phyloP scores from a whole-genome alignment of 495 filamentous ascomycete species.

The Penicillium nucicola region DNA sequence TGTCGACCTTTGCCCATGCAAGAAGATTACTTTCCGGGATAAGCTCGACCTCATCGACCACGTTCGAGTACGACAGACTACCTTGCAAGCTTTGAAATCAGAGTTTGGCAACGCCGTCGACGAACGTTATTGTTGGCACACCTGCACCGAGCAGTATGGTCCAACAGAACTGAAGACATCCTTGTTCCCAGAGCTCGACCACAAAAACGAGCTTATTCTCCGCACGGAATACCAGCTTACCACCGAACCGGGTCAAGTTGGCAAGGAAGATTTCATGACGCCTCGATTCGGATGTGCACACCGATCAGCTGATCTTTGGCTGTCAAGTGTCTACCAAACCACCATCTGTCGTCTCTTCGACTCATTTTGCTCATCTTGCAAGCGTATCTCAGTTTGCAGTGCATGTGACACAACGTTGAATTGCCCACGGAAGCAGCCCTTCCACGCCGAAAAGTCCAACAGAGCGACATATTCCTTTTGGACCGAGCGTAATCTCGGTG shows the following conservation, averaged over 20 bases:
- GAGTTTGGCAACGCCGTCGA: conserved; percentile 30
- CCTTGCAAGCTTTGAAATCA: conserved; percentile 23
- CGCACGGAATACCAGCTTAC: conserved; percentile 42
- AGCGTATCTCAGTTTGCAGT: conserved; percentile 39
- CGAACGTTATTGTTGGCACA: conserved; percentile 44
- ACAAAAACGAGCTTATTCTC: conserved; percentile 30
- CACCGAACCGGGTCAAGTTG: conserved; percentile 36
- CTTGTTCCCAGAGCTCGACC: conserved; percentile 38
- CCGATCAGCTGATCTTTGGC: conserved; percentile 45
- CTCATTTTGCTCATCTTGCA: conserved; percentile 36
- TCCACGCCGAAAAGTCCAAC: conserved; percentile 20
- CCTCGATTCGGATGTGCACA: conserved; percentile 47
- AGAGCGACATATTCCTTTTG: conserved; percentile 38
- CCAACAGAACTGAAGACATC: conserved; percentile 36
- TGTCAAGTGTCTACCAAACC: conserved; percentile 42
- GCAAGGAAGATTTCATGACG: conserved; percentile 43
- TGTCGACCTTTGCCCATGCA: conserved; percentile 47
- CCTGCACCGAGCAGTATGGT: conserved; percentile 42
- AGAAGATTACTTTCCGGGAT: conserved; percentile 44
- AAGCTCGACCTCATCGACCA: conserved; percentile 38
- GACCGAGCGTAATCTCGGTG: conserved; percentile 40
- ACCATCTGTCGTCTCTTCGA: conserved; percentile 40
- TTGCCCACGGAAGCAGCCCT: conserved; percentile 38
- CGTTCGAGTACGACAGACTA: conserved; percentile 30
- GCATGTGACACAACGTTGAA: conserved; percentile 36